Evolutionary conservation across 495 filamentous ascomycete genomes (phyloP).

Genomic region (Darksidea phi): DNA sequence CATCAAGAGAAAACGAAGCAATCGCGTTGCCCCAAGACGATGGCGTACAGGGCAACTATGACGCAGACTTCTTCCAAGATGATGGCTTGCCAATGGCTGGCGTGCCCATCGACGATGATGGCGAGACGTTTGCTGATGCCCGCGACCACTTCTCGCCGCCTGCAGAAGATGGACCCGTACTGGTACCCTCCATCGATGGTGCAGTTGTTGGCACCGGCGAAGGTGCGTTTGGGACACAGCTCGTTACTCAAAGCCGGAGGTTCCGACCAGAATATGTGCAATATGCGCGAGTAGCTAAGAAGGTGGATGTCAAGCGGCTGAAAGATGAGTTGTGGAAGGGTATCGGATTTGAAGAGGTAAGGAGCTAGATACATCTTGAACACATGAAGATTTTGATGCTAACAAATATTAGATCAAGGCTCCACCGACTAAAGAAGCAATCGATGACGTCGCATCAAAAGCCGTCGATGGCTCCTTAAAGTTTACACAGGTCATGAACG

Average conservation of each 20-base stretch:
- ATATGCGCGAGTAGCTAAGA: slow-evolving; percentile 94
- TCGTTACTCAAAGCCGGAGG: slow-evolving; percentile 84
- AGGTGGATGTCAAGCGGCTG: slow-evolving; percentile 92
- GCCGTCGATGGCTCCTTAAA: slow-evolving; percentile 57
- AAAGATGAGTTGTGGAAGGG: slow-evolving; percentile 97
- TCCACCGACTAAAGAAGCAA: not conserved
- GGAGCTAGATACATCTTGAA: no score
- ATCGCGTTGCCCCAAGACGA: slow-evolving; percentile 54
- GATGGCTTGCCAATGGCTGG: slow-evolving; percentile 78
- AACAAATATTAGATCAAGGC: slow-evolving; percentile 6
- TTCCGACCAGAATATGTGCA: slow-evolving; percentile 92
- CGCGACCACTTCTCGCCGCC: slow-evolving; percentile 83
- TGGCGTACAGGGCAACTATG: slow-evolving; percentile 68
- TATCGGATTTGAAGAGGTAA: slow-evolving; percentile 62
- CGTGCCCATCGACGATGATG: slow-evolving; percentile 75
- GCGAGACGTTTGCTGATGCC: slow-evolving; percentile 85
- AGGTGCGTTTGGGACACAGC: slow-evolving; percentile 74
- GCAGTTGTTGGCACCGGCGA: slow-evolving; percentile 45
- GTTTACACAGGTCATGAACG: slow-evolving; percentile 90
- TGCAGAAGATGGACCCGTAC: slow-evolving; percentile 51
- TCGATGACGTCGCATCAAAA: slow-evolving; percentile 11
- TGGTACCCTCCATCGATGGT: slow-evolving; percentile 44
- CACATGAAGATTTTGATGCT: no score
- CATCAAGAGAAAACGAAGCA: slow-evolving; percentile 63
- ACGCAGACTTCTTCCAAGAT: slow-evolving; percentile 97